These are phyloP conservation scores for Xylariales sp. DNA, from an alignment of 2,329 filamentous ascomycete species.

Conservation along the genomic window DNA sequence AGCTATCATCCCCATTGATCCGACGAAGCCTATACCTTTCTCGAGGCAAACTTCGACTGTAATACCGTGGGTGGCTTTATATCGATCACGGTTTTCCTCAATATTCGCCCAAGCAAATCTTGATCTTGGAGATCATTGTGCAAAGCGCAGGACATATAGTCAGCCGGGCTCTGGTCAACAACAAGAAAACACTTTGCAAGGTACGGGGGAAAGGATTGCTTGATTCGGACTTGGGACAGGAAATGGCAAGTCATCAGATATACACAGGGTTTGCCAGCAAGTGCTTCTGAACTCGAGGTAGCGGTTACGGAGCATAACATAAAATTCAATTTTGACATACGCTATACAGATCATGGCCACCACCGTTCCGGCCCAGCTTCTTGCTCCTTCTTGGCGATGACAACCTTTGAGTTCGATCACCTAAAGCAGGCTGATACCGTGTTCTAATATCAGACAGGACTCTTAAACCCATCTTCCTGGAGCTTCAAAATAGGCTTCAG, in stretches of 20 bases:
- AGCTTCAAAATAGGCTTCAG: background rate
- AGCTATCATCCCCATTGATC: conserved; percentile 12
- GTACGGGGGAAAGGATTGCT: conserved; percentile 10
- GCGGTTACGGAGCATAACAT: no score
- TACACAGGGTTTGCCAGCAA: conserved; percentile 8
- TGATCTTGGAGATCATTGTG: conserved; percentile 10
- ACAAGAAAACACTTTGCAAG: conserved; percentile 19
- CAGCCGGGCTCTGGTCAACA: conserved; percentile 12
- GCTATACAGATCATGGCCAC: no score
- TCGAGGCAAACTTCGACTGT: background rate
- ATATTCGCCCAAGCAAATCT: conserved; percentile 14
- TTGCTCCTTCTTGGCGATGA: no score
- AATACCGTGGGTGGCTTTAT: background rate
- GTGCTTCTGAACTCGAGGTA: no score
- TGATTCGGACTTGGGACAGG: conserved; percentile 14
- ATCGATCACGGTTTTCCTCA: conserved; percentile 6
- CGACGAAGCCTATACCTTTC: conserved; percentile 8
- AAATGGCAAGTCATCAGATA: conserved; percentile 14
- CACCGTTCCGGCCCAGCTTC: no score
- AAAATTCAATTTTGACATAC: no score
- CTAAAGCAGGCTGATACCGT: no score
- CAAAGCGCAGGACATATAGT: conserved; percentile 9
- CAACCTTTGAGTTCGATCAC: no score
- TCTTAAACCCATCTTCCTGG: no score
- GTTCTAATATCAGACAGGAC: no score